phyloP scores from a whole-genome alignment of 805 yeast genomes.

The Maudiozyma saulgeensis region DNA sequence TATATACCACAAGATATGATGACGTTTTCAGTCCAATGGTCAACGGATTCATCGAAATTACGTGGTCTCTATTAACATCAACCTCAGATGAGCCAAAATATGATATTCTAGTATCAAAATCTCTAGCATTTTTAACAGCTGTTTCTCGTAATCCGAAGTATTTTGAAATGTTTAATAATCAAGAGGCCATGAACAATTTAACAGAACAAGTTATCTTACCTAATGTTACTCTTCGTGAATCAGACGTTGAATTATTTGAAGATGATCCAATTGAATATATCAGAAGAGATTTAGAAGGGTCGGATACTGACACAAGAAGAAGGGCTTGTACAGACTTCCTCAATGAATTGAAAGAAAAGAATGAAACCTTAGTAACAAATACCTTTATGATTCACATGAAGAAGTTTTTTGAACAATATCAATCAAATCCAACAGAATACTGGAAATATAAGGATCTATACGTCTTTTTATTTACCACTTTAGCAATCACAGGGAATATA shows the following conservation, averaged over 20 bases:
- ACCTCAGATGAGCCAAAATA: constrained; percentile 64
- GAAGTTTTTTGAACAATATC: constrained; percentile 48
- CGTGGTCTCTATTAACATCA: constrained; percentile 67
- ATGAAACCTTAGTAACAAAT: constrained; percentile 64
- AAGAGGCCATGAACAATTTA: constrained; percentile 59
- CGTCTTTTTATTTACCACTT: constrained; percentile 71
- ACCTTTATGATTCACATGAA: constrained; percentile 66
- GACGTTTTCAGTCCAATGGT: constrained; percentile 80
- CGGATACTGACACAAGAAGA: constrained; percentile 87
- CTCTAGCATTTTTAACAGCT: constrained; percentile 73
- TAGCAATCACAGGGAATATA: constrained; percentile 87
- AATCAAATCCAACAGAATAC: constrained; percentile 34
- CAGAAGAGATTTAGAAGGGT: constrained; percentile 88
- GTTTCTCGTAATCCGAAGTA: constrained; percentile 64
- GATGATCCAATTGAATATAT: constrained; percentile 94
- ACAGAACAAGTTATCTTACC: constrained; percentile 82
- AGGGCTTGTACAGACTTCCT: constrained; percentile 88
- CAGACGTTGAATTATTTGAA: constrained; percentile 88
- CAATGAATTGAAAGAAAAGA: constrained; percentile 71
- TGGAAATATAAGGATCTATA: constrained; percentile 90
- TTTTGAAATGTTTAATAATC: constrained; percentile 52
- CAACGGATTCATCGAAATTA: constrained; percentile 65
- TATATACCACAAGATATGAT: constrained; percentile 84
- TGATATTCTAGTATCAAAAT: constrained; percentile 75
- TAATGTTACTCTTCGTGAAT: constrained; percentile 72